Evolutionary conservation across 257 asterid species (phyloP).

Genomic region (Solanum etuberosum): DNA sequence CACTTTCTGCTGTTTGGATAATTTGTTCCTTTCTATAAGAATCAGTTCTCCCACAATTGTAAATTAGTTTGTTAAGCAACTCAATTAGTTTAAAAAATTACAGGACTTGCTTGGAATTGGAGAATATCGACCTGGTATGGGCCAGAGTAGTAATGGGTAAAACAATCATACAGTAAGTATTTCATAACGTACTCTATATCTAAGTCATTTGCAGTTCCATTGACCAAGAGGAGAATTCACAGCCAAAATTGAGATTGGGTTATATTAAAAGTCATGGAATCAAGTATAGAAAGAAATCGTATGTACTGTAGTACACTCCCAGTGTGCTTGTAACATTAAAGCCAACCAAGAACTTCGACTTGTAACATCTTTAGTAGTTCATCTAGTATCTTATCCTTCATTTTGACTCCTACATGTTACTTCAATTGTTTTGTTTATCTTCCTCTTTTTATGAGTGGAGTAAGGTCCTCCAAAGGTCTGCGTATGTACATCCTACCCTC

Average conservation of each 20-base stretch:
- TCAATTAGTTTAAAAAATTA: slow-evolving; percentile 8
- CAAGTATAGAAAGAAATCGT: not conserved
- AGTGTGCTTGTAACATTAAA: not conserved
- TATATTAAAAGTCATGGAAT: not conserved
- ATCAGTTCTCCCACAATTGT: not conserved
- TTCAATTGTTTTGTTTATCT: not conserved
- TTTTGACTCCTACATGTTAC: not conserved
- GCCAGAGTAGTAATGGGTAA: slow-evolving; percentile 24
- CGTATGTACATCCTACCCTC: too few relatives aligned
- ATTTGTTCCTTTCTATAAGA: not conserved
- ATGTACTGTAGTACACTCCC: not conserved
- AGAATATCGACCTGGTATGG: slow-evolving; percentile 68
- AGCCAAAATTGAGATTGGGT: not conserved
- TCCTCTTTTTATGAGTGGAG: too few relatives aligned
- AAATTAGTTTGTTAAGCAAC: not conserved
- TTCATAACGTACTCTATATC: not conserved
- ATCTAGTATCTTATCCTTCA: too few relatives aligned
- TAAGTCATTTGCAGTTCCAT: not conserved
- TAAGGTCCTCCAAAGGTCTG: too few relatives aligned
- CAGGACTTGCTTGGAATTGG: slow-evolving; percentile 99
- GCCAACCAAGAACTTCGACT: not conserved
- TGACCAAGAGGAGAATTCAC: not conserved
- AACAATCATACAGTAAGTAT: not conserved
- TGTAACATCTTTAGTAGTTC: not conserved
- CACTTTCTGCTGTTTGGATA: not conserved